Base-by-base conservation (phyloP, 2,329 filamentous ascomycete species). In the Calonectria pteridis region DNA sequence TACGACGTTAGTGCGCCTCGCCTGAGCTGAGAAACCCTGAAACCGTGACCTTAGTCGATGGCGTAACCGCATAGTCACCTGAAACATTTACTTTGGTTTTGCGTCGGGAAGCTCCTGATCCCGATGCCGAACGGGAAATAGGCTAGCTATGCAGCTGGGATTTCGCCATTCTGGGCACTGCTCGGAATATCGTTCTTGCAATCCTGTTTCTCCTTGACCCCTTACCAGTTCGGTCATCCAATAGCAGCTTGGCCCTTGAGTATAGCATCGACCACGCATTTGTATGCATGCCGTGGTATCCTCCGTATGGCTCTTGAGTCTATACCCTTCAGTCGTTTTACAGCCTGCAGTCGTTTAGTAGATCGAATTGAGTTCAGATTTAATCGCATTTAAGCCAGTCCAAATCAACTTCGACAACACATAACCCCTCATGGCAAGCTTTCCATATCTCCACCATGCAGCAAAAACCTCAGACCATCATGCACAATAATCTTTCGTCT, bases 381-480 rank as follows among this genome's bases (percentile, higher is more conserved):
- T 40, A 11, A 14, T 51, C 65, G 62, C 74, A 73, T 77, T 43
- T 31, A 72, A 53, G 33, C 50, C 55, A 77, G 20, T 5, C 62
- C 51, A 77, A 28, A 7, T 58, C 51, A 62, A 33, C 37, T 49
- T 65, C 37, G 28, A 10, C 33, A 59, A 31, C 14, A 43, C 53
- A 59, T 73, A 65, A 53, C 37, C 58, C 37, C 65, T 46, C 50
- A 13, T 51, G 11, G 11, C 59, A 70, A 71, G 50, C 59, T 46
- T 50, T 71, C 14, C 29, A 31, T 14, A 28, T 62, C 46, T 53
- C 28, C 70, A 31, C 26, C 26, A 37, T 31, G 40, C 31, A 51
- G 20, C 51, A 18, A 23, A 69, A 77, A 73, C 66, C 6, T 72
- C 76, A 35, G 43, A 9, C 69, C 28, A 43, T 69, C 37, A 66